phyloP scores from a whole-genome alignment of 1,284 basidiomycete species.

The Mycocalia duriaeana region DNA sequence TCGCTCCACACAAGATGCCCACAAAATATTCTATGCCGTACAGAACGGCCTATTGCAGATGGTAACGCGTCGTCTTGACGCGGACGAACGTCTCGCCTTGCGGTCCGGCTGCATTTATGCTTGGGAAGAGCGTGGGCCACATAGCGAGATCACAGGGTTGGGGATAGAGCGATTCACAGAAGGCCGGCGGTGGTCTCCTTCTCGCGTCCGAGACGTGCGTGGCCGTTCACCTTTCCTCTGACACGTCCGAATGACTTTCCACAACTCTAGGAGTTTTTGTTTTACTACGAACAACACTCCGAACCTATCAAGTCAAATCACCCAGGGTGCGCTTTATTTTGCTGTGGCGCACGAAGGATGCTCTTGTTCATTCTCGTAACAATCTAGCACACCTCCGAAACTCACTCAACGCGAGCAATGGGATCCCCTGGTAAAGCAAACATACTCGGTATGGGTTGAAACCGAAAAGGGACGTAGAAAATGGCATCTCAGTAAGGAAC shows the following conservation, averaged over 20 bases:
- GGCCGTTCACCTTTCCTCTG: too few relatives aligned
- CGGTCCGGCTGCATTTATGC: conserved; percentile 73
- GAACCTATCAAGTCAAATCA: conserved; percentile 38
- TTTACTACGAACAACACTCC: conserved; percentile 72
- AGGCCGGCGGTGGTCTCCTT: conserved; percentile 74
- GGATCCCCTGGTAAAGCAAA: conserved; percentile 74
- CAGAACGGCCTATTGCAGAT: conserved; percentile 61
- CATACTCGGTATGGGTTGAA: conserved; percentile 69
- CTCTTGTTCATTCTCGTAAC: too few relatives aligned
- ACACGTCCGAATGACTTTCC: too few relatives aligned
- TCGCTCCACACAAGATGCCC: conserved; percentile 71
- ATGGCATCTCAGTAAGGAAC: conserved; percentile 67
- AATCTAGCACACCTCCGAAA: conserved; percentile 27
- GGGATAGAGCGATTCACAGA: conserved; percentile 78
- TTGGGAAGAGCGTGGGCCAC: conserved; percentile 79
- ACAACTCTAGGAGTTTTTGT: conserved; percentile 69
- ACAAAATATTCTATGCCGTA: conserved; percentile 75
- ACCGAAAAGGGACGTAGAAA: conserved; percentile 61
- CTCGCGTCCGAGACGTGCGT: conserved; percentile 71
- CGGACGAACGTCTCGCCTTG: conserved; percentile 63
- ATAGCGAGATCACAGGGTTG: conserved; percentile 69
- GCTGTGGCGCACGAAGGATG: too few relatives aligned
- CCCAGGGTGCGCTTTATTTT: conserved; percentile 37
- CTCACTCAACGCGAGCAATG: conserved; percentile 55
- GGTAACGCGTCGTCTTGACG: conserved; percentile 73